Evolutionary conservation across 371 early-diverging fungal genomes (phyloP).

Genomic region (Mortierella sp.): DNA sequence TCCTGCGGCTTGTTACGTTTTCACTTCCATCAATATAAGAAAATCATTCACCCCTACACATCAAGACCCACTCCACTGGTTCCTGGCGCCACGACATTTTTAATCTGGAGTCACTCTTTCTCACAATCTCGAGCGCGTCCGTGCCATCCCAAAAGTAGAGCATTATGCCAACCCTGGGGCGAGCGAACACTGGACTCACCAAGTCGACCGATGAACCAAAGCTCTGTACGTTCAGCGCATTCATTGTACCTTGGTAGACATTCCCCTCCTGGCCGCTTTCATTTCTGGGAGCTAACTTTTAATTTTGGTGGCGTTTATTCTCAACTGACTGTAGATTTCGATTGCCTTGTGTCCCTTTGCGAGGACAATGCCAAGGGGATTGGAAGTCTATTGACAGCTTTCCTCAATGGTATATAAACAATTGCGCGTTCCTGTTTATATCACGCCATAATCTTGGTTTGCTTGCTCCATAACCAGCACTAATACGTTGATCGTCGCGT

Average conservation of each 20-base stretch:
- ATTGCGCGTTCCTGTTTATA: background rate
- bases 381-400: slow-evolving; percentile 9
- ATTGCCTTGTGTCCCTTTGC: slow-evolving; percentile 3
- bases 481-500: background rate
- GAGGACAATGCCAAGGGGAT: slow-evolving; percentile 13
- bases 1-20: background rate
- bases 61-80: background rate
- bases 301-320: slow-evolving; percentile 25
- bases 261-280: background rate
- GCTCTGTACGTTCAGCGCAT: background rate
- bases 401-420: slow-evolving; percentile 26
- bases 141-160: background rate
- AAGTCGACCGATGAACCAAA: background rate
- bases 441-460: background rate
- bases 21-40: background rate
- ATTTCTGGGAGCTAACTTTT: background rate
- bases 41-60: background rate
- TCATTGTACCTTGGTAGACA: background rate
- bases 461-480: background rate
- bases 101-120: background rate
- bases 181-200: background rate
- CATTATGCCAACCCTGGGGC: background rate
- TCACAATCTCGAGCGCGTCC: background rate
- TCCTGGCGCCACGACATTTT: background rate
- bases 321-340: background rate